A percentile compares a stretch with the other conserved stretches of the same genome.
phyloP scores from a whole-genome alignment of 352 stramenopile genomes.

The Elongisporangium anandrum region DNA sequence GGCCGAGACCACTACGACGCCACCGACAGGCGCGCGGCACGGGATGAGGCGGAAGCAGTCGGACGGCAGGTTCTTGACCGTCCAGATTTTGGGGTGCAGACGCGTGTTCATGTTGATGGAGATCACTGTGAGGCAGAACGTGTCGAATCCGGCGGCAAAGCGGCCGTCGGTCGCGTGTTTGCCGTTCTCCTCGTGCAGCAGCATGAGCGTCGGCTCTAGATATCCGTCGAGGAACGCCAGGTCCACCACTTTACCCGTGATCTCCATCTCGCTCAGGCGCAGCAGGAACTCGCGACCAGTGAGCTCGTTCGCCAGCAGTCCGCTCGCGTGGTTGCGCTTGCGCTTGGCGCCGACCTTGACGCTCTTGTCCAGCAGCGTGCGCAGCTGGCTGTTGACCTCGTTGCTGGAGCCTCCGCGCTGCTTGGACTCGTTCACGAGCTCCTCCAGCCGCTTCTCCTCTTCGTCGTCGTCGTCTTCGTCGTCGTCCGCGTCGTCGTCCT shows the following conservation, averaged over 20 bases:
- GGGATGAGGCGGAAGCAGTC: conserved; percentile 75
- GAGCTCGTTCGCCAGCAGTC: conserved; percentile 65
- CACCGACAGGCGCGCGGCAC: conserved; percentile 65
- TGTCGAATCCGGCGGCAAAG: conserved; percentile 71
- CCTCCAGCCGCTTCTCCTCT: conserved; percentile 70
- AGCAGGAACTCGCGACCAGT: conserved; percentile 74
- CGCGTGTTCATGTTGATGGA: conserved; percentile 86
- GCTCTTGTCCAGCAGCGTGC: conserved; percentile 71
- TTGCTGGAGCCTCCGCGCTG: conserved; percentile 50
- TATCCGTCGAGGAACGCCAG: conserved; percentile 83
- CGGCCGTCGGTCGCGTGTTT: conserved; percentile 62
- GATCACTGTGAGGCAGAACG: conserved; percentile 79
- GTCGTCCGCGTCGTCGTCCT: conserved; percentile 1
- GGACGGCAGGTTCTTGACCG: conserved; percentile 72
- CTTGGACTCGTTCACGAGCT: conserved; percentile 72
- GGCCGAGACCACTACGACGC: conserved; percentile 68
- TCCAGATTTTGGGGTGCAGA: conserved; percentile 87
- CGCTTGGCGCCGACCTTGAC: conserved; percentile 74
- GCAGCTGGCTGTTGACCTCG: conserved; percentile 50
- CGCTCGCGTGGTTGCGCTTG: conserved; percentile 67
- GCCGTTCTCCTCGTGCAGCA: conserved; percentile 84
- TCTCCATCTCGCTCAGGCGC: conserved; percentile 67
- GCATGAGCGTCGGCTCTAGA: conserved; percentile 81
- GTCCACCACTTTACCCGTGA: conserved; percentile 74
- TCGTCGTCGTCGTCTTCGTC: conserved; percentile 70